Percentiles rank a stretch among this genome's conserved stretches.
These are phyloP conservation scores for Ascomycota sp. DNA, from an alignment of 2,329 filamentous ascomycete genomes.

Conservation along the genomic window DNA sequence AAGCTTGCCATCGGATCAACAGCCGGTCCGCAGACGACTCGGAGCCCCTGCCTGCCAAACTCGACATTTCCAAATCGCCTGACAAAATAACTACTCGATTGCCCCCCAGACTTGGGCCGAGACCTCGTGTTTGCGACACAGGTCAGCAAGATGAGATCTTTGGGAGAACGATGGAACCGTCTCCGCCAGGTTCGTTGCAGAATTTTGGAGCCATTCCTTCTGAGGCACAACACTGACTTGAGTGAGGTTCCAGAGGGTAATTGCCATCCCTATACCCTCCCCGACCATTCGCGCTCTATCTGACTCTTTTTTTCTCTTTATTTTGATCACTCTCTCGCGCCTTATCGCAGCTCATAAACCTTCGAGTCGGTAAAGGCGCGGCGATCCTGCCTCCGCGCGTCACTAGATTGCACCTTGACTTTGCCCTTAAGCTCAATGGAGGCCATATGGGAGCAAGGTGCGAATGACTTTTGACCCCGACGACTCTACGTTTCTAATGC, in stretches of 20 bases:
- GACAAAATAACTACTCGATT: not conserved
- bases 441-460: conserved; percentile 58
- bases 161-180: conserved; percentile 50
- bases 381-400: conserved; percentile 57
- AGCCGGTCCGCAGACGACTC: conserved; percentile 4
- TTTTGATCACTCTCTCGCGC: too few relatives aligned
- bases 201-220: not conserved
- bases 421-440: conserved; percentile 34
- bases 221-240: conserved; percentile 4
- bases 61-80: too few relatives aligned
- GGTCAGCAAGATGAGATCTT: conserved; percentile 16
- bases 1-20: conserved; percentile 5
- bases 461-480: conserved; percentile 5
- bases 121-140: not conserved
- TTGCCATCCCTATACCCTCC: not conserved
- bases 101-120: not conserved
- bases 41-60: too few relatives aligned
- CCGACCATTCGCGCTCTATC: too few relatives aligned
- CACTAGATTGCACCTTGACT: conserved; percentile 52
- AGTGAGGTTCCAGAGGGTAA: conserved; percentile 19
- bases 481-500: conserved; percentile 4
- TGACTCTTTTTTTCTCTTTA: too few relatives aligned
- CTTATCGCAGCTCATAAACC: conserved; percentile 10
- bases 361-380: conserved; percentile 66
- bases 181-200: conserved; percentile 40